These are phyloP conservation scores for Polygonum aviculare DNA, from an alignment of 148 eudicot species.

Conservation along the genomic window DNA sequence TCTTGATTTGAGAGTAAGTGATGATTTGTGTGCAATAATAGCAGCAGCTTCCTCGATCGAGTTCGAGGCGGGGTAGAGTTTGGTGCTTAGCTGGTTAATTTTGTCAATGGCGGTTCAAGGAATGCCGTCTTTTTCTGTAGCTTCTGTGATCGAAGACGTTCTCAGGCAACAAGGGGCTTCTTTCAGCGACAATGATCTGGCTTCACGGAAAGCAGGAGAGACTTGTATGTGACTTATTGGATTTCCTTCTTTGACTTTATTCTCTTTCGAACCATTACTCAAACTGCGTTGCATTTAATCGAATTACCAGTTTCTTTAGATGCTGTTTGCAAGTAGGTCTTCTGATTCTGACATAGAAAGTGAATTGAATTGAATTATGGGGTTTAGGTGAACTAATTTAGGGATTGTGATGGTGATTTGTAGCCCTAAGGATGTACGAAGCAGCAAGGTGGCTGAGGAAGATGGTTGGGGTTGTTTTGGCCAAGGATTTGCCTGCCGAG, in stretches of 20 bases:
- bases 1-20: constrained; percentile 6
- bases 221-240: constrained; percentile 40
- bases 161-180: constrained; percentile 50
- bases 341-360: neutral
- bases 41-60: constrained; percentile 12
- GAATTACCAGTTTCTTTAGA: neutral
- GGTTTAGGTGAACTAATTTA: neutral
- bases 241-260: neutral
- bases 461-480: constrained; percentile 73
- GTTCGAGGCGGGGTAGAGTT: neutral
- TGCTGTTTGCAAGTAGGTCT: neutral
- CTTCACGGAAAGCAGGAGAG: constrained; percentile 71
- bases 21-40: neutral
- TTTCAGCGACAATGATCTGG: constrained; percentile 40
- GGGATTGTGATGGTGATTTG: constrained; percentile 13
- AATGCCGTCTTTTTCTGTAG: constrained; percentile 36
- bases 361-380: constrained; percentile 1
- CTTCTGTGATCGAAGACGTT: constrained; percentile 61
- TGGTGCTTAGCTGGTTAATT: neutral
- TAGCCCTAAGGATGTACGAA: constrained; percentile 76
- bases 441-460: constrained; percentile 88
- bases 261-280: neutral
- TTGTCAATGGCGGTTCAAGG: constrained; percentile 41
- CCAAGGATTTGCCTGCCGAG: constrained; percentile 86
- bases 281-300: neutral